phyloP scores from a whole-genome alignment of 257 asterid species.

The Primulina eburnea region DNA sequence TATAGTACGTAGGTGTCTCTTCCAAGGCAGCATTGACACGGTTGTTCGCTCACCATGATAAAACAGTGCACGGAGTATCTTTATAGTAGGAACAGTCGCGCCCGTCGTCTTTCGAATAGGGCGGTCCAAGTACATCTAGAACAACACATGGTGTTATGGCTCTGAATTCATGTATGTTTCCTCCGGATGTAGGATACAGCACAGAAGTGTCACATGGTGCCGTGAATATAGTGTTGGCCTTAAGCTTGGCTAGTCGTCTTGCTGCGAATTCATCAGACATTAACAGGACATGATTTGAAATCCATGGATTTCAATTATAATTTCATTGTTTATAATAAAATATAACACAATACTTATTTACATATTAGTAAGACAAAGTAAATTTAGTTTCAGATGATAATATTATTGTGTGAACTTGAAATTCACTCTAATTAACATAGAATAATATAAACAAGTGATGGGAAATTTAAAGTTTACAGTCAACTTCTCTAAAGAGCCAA shows the following conservation, averaged over 20 bases:
- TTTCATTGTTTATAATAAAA: no score
- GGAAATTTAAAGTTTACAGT: no score
- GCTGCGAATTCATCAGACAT: constrained; percentile 27
- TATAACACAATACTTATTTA: no score
- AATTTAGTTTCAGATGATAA: no score
- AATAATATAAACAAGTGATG: no score
- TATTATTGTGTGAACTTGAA: no score
- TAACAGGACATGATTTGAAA: no score
- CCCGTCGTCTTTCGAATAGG: constrained; percentile 64
- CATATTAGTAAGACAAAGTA: no score
- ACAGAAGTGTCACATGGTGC: constrained; percentile 70
- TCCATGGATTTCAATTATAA: no score
- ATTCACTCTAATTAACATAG: no score
- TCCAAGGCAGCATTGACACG: not conserved
- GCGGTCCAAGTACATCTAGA: constrained; percentile 82
- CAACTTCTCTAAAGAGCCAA: no score
- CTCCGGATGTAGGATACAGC: constrained; percentile 84
- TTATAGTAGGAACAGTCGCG: constrained; percentile 65
- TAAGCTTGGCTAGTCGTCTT: constrained; percentile 58
- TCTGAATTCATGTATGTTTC: constrained; percentile 75
- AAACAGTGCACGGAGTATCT: constrained; percentile 37
- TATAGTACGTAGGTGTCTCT: no score
- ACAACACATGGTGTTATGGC: constrained; percentile 83
- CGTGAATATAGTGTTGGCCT: constrained; percentile 44
- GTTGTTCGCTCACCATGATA: constrained; percentile 29